Evolutionary conservation across 192 early-diverging fungal genomes (phyloP).

Genomic region (Mortierella antarctica): DNA sequence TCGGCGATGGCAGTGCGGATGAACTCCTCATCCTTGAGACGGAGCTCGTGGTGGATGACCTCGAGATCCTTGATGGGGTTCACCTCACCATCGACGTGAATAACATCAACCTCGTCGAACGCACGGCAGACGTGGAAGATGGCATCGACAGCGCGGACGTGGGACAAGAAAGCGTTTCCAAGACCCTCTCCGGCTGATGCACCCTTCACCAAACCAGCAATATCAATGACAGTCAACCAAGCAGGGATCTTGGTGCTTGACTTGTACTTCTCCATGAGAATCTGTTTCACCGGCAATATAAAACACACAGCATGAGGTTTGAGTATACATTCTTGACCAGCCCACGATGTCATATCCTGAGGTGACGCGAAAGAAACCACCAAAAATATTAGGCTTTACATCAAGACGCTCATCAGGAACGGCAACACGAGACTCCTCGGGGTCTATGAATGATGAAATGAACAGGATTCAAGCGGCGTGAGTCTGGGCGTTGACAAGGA

Average conservation of each 20-base stretch:
- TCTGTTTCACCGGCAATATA: not conserved
- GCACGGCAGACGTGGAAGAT: slow-evolving; percentile 89
- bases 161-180: slow-evolving; percentile 95
- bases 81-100: slow-evolving; percentile 91
- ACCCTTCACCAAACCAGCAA: slow-evolving; percentile 98
- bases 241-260: slow-evolving; percentile 75
- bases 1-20: slow-evolving; percentile 79
- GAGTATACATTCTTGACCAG: not conserved
- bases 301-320: not conserved
- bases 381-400: slow-evolving; percentile 49
- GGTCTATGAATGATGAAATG: slow-evolving; percentile 67
- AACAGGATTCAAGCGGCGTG: too few relatives aligned
- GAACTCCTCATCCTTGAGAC: slow-evolving; percentile 92
- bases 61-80: slow-evolving; percentile 93
- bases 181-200: slow-evolving; percentile 81
- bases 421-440: slow-evolving; percentile 88
- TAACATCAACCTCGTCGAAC: slow-evolving; percentile 94
- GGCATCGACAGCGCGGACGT: slow-evolving; percentile 88
- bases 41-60: slow-evolving; percentile 95
- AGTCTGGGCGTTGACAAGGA: too few relatives aligned
- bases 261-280: slow-evolving; percentile 65
- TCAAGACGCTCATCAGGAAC: slow-evolving; percentile 94
- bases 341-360: not conserved
- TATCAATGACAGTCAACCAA: slow-evolving; percentile 94
- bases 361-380: too few relatives aligned